phyloP scores from a whole-genome alignment of 1,284 basidiomycete genomes.

The Ustilago cynodontis region DNA sequence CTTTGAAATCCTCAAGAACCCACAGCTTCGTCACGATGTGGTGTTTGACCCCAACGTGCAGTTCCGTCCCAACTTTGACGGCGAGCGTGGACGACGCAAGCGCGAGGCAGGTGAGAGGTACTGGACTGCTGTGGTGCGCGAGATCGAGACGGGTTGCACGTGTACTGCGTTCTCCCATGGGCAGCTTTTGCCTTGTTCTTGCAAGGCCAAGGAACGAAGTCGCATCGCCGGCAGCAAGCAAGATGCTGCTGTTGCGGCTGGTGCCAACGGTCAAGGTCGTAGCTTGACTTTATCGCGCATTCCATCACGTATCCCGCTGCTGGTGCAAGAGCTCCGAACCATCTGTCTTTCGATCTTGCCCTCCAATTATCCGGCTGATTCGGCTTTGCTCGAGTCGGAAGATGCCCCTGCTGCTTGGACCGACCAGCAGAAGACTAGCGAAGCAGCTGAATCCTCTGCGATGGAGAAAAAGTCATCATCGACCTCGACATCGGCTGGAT shows the following conservation, averaged over 20 bases:
- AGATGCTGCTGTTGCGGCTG: neutral
- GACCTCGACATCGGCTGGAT: conserved; percentile 3
- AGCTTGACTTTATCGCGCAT: conserved; percentile 17
- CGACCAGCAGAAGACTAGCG: conserved; percentile 10
- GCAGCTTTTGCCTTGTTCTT: conserved; percentile 68
- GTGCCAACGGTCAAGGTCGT: neutral
- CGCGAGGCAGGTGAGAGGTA: conserved; percentile 82
- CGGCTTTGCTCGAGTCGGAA: conserved; percentile 73
- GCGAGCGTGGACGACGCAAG: conserved; percentile 76
- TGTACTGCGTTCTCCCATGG: conserved; percentile 78
- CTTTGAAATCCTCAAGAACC: conserved; percentile 85
- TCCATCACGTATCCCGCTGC: conserved; percentile 80
- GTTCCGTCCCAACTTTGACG: conserved; percentile 71
- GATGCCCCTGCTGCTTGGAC: neutral
- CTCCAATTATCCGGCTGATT: conserved; percentile 71
- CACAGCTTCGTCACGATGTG: conserved; percentile 90
- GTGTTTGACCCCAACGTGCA: conserved; percentile 76
- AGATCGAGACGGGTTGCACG: conserved; percentile 84
- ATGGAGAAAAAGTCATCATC: conserved; percentile 6
- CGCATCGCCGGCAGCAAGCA: neutral
- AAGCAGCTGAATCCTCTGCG: neutral
- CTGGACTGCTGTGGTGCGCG: conserved; percentile 83
- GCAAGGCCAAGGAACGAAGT: conserved; percentile 28
- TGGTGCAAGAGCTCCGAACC: conserved; percentile 82
- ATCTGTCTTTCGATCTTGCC: conserved; percentile 85